Percentiles rank a stretch among this genome's conserved stretches.
These are phyloP conservation scores for Rhodotorula graminis DNA, from an alignment of 768 basidiomycete species.

Conservation along the genomic window DNA sequence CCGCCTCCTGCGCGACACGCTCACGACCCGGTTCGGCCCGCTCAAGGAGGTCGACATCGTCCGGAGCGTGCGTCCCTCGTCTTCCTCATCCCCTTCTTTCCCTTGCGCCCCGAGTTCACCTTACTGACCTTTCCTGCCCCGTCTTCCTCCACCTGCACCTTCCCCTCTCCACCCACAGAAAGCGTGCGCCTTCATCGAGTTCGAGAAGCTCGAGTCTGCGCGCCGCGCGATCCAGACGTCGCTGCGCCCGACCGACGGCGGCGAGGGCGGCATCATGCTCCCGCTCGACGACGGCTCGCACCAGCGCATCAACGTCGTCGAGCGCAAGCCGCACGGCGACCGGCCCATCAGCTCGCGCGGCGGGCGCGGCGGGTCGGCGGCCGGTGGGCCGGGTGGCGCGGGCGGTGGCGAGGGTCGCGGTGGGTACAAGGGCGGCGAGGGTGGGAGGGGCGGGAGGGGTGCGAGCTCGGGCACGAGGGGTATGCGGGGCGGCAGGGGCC, in stretches of 20 bases:
- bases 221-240: slow-evolving; percentile 74
- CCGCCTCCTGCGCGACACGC: slow-evolving; percentile 52
- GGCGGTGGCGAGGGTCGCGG: neutral
- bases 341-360: neutral
- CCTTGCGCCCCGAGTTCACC: no score
- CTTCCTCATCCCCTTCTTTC: neutral
- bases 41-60: slow-evolving; percentile 87
- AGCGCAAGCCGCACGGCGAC: slow-evolving; percentile 30
- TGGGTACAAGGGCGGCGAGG: neutral
- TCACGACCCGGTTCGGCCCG: slow-evolving; percentile 66
- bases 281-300: slow-evolving; percentile 56
- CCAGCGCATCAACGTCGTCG: slow-evolving; percentile 33
- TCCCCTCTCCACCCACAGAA: slow-evolving; percentile 48
- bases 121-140: no score
- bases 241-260: slow-evolving; percentile 63
- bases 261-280: slow-evolving; percentile 81
- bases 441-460: neutral
- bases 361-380: slow-evolving; percentile 1
- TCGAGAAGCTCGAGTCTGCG: slow-evolving; percentile 69
- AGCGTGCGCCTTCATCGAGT: slow-evolving; percentile 94
- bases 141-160: no score
- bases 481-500: neutral
- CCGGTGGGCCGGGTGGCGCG: neutral
- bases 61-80: slow-evolving; percentile 48
- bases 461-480: neutral